Evolutionary conservation across 1,284 basidiomycete genomes (phyloP).

Genomic region (Ceratobasidium sp.): DNA sequence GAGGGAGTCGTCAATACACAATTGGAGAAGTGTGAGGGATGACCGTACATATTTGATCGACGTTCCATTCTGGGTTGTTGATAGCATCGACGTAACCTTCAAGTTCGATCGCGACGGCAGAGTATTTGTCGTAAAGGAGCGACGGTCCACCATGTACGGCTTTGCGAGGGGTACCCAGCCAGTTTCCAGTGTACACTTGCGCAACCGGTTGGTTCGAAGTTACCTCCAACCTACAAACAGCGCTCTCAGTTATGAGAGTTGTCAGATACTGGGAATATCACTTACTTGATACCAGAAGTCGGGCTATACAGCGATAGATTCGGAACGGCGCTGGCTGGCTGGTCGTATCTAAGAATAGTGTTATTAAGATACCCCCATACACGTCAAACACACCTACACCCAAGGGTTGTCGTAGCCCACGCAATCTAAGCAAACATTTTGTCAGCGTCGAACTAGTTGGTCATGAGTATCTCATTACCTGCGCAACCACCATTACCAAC

Average conservation of each 20-base stretch:
- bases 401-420: conserved; percentile 62
- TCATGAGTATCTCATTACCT: background rate
- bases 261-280: conserved; percentile 12
- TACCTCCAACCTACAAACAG: conserved; percentile 60
- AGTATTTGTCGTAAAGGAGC: conserved; percentile 57
- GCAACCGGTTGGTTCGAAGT: conserved; percentile 64
- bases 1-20: conserved; percentile 21
- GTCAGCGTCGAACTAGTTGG: background rate
- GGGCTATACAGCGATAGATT: conserved; percentile 60
- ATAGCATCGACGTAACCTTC: conserved; percentile 63
- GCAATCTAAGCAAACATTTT: conserved; percentile 54
- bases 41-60: conserved; percentile 61
- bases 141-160: conserved; percentile 60
- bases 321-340: conserved; percentile 52
- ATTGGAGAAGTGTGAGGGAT: conserved; percentile 2
- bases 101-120: conserved; percentile 63
- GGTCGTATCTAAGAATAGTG: conserved; percentile 50
- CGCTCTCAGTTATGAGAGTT: conserved; percentile 22
- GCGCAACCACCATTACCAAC: conserved; percentile 41
- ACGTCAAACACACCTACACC: conserved; percentile 54
- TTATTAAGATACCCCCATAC: background rate
- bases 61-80: conserved; percentile 61
- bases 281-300: conserved; percentile 62
- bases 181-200: conserved; percentile 62
- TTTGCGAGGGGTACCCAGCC: conserved; percentile 62